Percentiles rank a stretch among this genome's conserved stretches.
Conservation (phyloP, 768 basidiomycete species). For the Kwoniella europaea region DNA sequence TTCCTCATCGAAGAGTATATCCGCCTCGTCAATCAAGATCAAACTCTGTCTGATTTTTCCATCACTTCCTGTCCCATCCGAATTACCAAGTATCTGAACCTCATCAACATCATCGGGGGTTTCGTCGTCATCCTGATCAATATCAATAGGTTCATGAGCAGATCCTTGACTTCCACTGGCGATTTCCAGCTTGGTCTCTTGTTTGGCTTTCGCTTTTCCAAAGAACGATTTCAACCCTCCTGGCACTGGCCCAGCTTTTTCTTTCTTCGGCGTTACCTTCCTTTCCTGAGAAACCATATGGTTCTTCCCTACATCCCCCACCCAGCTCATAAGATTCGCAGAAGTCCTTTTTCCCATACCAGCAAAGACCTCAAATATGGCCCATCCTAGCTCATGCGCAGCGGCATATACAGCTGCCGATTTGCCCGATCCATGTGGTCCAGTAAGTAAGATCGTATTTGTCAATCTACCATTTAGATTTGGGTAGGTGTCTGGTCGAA, state of each 20-base stretch:
- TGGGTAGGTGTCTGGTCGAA: slow-evolving; percentile 33
- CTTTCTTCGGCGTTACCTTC: slow-evolving; percentile 20
- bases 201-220: slow-evolving; percentile 6
- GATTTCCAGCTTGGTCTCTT: not conserved
- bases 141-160: slow-evolving; percentile 29
- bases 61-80: slow-evolving; percentile 4
- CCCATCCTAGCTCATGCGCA: slow-evolving; percentile 91
- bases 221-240: slow-evolving; percentile 26
- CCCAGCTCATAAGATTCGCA: slow-evolving; percentile 73
- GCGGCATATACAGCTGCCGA: slow-evolving; percentile 92
- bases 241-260: slow-evolving; percentile 4
- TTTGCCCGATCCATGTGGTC: slow-evolving; percentile 86
- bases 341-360: slow-evolving; percentile 90
- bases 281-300: slow-evolving; percentile 68
- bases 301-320: slow-evolving; percentile 93
- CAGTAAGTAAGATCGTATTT: slow-evolving; percentile 83
- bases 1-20: slow-evolving; percentile 84
- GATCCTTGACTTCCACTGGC: slow-evolving; percentile 26
- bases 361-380: slow-evolving; percentile 94
- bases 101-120: not conserved
- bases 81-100: not conserved
- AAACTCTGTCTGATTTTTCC: slow-evolving; percentile 72
- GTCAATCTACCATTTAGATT: slow-evolving; percentile 62
- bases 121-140: slow-evolving; percentile 10
- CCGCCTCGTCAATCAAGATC: slow-evolving; percentile 92